phyloP scores from a whole-genome alignment of 192 early-diverging fungal genomes.

The Backusella liffmaniae region DNA sequence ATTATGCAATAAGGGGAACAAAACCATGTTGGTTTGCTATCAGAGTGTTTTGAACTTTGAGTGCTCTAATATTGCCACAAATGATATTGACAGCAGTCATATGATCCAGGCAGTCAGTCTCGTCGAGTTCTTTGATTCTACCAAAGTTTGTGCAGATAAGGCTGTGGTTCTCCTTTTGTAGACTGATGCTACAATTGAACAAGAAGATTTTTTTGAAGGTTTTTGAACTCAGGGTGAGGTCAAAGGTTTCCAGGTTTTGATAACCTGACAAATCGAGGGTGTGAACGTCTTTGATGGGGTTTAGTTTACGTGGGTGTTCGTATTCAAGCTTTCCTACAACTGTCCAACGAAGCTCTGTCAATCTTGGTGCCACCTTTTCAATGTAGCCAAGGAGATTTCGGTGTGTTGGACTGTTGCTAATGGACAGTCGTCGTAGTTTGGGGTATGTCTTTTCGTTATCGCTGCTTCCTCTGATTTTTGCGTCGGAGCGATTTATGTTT shows the following conservation, averaged over 20 bases:
- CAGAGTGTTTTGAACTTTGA: neutral
- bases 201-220: neutral
- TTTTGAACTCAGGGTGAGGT: neutral
- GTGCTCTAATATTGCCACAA: neutral
- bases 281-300: neutral
- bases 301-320: neutral
- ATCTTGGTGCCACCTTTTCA: neutral
- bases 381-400: neutral
- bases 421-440: neutral
- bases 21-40: neutral
- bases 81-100: neutral
- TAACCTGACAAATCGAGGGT: neutral
- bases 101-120: neutral
- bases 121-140: neutral
- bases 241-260: neutral
- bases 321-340: neutral
- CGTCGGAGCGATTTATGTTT: neutral
- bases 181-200: neutral
- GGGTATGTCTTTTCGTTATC: neutral
- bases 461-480: neutral
- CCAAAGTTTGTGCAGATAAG: neutral
- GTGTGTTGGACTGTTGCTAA: neutral
- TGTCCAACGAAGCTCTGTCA: neutral
- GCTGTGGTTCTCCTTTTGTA: neutral
- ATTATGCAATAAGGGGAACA: neutral